Conservation (phyloP, 805 yeast species). For the Priceomyces medius region DNA sequence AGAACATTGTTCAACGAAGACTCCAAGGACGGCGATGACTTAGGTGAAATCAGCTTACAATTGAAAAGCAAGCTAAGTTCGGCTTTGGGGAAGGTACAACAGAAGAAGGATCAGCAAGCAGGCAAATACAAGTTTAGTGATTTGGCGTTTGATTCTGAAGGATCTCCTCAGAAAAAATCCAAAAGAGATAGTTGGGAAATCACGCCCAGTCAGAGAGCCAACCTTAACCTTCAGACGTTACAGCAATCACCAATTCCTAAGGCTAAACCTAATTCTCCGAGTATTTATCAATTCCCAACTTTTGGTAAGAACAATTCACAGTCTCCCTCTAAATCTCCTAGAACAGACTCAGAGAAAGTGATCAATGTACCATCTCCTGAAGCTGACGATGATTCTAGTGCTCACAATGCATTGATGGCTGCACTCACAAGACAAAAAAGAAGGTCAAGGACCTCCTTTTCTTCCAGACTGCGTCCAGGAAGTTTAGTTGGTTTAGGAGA, state of each 20-base stretch:
- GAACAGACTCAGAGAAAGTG: constrained; percentile 9
- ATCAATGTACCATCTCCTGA: constrained; percentile 26
- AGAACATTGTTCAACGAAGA: constrained; percentile 32
- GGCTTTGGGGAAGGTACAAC: constrained; percentile 42
- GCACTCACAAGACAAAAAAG: constrained; percentile 35
- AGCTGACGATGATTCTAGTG: constrained; percentile 43
- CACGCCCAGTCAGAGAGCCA: constrained; percentile 25
- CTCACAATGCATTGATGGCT: constrained; percentile 44
- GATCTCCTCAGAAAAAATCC: constrained; percentile 27
- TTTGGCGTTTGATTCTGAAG: constrained; percentile 21
- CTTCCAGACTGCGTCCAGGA: constrained; percentile 4
- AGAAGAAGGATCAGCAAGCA: constrained; percentile 15
- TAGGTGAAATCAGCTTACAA: constrained; percentile 39
- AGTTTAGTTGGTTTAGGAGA: neutral
- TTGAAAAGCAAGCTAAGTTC: constrained; percentile 36
- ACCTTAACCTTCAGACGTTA: constrained; percentile 37
- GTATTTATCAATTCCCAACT: constrained; percentile 5
- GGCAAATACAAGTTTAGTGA: constrained; percentile 32
- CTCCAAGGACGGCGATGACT: constrained; percentile 27
- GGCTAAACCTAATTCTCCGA: constrained; percentile 7
- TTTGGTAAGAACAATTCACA: constrained; percentile 2
- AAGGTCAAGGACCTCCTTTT: constrained; percentile 21
- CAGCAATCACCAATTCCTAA: constrained; percentile 32
- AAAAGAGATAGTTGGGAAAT: constrained; percentile 16
- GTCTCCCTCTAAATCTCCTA: constrained; percentile 11